A percentile compares a stretch with the other conserved stretches of the same genome.
phyloP scores from a whole-genome alignment of 1,139 yeast species.

The Kurtzmaniella natalensis region DNA sequence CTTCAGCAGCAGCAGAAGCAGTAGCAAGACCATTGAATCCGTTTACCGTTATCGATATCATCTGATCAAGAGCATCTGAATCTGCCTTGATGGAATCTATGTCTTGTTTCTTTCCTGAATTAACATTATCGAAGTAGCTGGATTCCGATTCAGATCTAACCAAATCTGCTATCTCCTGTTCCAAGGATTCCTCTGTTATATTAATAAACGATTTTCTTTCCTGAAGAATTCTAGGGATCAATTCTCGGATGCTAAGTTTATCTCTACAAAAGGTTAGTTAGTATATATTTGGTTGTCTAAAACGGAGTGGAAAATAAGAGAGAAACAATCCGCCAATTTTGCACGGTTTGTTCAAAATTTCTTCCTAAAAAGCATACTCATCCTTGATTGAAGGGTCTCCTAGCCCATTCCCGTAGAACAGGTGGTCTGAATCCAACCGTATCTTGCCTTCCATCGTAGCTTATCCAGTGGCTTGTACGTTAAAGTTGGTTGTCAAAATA shows the following conservation, averaged over 20 bases:
- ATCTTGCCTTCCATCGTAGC: conserved; percentile 8
- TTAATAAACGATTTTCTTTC: conserved; percentile 39
- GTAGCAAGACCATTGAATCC: too few relatives aligned
- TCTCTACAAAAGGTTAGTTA: conserved; percentile 25
- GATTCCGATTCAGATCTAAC: neutral
- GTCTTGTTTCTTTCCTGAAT: too few relatives aligned
- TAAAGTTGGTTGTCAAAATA: neutral
- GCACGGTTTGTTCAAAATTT: too few relatives aligned
- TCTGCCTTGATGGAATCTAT: too few relatives aligned
- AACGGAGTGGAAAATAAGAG: neutral
- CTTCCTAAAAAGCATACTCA: conserved; percentile 37
- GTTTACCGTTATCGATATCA: too few relatives aligned
- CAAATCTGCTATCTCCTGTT: conserved; percentile 34
- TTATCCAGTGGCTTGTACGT: too few relatives aligned
- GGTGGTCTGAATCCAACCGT: conserved; percentile 19
- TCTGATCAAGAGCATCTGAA: too few relatives aligned
- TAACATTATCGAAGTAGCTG: conserved; percentile 2
- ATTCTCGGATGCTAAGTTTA: conserved; percentile 32
- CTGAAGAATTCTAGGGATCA: conserved; percentile 37
- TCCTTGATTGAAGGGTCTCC: conserved; percentile 37
- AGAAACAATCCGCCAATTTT: too few relatives aligned
- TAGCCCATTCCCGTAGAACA: conserved; percentile 23
- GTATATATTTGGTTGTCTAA: neutral
- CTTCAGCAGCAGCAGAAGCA: too few relatives aligned
- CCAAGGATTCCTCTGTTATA: conserved; percentile 54